Conservation (phyloP, 1,139 yeast species). For the Scheffersomyces titani region DNA sequence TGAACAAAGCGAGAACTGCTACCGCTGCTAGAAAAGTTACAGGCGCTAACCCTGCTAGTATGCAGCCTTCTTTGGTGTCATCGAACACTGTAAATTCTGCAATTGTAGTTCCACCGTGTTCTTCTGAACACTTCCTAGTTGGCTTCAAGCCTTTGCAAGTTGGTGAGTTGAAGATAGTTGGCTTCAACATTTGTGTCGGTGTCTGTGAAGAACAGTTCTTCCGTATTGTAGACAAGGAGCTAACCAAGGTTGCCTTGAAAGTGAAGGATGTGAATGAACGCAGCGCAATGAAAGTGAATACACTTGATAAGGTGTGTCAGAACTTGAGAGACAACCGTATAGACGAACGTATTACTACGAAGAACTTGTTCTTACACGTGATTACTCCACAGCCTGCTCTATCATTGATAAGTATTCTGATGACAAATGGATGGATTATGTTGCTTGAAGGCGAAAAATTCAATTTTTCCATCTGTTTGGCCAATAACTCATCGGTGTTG, state of each 20-base stretch:
- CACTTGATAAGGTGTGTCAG: constrained; percentile 15
- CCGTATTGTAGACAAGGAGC: constrained; percentile 29
- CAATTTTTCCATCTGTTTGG: constrained; percentile 50
- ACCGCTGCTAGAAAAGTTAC: not conserved
- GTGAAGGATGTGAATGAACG: constrained; percentile 10
- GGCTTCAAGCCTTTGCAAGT: constrained; percentile 35
- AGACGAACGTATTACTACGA: constrained; percentile 19
- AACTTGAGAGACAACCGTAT: constrained; percentile 23
- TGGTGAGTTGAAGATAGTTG: constrained; percentile 34
- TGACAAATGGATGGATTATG: constrained; percentile 71
- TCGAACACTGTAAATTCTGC: not conserved
- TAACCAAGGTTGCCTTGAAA: constrained; percentile 14
- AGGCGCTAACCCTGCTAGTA: not conserved
- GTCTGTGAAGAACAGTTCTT: constrained; percentile 34
- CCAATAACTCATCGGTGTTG: constrained; percentile 57
- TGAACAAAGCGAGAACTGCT: not conserved
- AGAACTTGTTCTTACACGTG: constrained; percentile 36
- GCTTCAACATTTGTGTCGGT: constrained; percentile 30
- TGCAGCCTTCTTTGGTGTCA: not conserved
- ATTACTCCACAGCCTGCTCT: constrained; percentile 70
- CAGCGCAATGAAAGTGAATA: not conserved
- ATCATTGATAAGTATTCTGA: constrained; percentile 52
- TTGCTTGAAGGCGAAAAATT: constrained; percentile 76
- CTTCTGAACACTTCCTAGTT: constrained; percentile 33
- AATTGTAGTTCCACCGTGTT: constrained; percentile 26